These are phyloP conservation scores for Cutaneotrichosporon sp. DNA, from an alignment of 1,284 basidiomycete genomes.

Conservation along the genomic window DNA sequence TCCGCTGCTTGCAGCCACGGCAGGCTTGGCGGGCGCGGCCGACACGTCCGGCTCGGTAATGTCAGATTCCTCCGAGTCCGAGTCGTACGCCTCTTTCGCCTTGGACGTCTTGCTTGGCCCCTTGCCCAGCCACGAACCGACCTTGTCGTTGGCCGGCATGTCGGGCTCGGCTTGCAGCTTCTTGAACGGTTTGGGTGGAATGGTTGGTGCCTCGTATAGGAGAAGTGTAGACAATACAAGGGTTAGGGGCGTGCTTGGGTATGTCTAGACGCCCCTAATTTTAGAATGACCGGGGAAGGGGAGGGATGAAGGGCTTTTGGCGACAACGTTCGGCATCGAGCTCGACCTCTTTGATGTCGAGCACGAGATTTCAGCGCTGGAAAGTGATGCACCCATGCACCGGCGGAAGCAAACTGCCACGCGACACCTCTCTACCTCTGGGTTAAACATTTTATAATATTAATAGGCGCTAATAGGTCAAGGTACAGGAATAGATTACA, in stretches of 20 bases:
- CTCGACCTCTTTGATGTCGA: too few species aligned
- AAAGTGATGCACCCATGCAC: too few species aligned
- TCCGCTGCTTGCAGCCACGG: constrained; percentile 1
- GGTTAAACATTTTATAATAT: too few species aligned
- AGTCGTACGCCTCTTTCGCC: constrained; percentile 32
- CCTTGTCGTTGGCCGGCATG: constrained; percentile 41
- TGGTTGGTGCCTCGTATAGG: not conserved
- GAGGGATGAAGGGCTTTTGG: too few species aligned
- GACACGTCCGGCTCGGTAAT: constrained; percentile 4
- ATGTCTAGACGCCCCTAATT: too few species aligned
- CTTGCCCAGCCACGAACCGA: constrained; percentile 45
- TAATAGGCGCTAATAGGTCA: too few species aligned
- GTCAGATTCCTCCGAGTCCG: constrained; percentile 25
- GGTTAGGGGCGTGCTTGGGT: not conserved
- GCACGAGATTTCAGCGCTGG: too few species aligned
- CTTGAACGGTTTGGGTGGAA: constrained; percentile 19
- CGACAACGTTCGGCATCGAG: too few species aligned
- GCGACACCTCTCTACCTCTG: too few species aligned
- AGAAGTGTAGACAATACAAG: not conserved
- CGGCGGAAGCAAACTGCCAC: too few species aligned
- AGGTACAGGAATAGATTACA: too few species aligned
- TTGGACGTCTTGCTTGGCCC: constrained; percentile 13
- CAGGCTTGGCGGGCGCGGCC: not conserved
- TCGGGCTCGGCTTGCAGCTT: constrained; percentile 39
- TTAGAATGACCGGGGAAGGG: too few species aligned